phyloP scores from a whole-genome alignment of 2,329 filamentous ascomycete species.

The Calonectria honghensis region DNA sequence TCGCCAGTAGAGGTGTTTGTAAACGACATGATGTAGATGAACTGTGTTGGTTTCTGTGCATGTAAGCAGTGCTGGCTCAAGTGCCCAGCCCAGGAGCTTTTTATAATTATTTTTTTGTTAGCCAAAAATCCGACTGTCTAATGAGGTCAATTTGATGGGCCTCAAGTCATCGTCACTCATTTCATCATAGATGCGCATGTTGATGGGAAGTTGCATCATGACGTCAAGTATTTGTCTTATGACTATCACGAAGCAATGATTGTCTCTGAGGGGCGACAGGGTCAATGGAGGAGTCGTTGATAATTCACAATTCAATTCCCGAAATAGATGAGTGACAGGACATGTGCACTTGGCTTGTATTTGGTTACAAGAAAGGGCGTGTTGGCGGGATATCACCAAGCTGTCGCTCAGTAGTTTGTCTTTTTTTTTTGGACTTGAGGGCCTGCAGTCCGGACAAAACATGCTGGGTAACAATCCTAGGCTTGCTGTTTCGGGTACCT shows the following conservation, averaged over 20 bases:
- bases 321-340: background rate
- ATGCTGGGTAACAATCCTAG: background rate
- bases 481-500: constrained; percentile 24
- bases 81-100: background rate
- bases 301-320: background rate
- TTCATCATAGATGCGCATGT: constrained; percentile 54
- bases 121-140: background rate
- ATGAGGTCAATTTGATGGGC: background rate
- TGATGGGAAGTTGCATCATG: constrained; percentile 35
- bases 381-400: background rate
- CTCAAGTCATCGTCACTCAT: constrained; percentile 51
- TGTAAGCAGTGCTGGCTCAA: too few relatives aligned
- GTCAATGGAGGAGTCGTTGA: background rate
- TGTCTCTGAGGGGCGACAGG: background rate
- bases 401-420: background rate
- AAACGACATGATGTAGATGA: constrained; percentile 63
- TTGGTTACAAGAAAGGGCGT: background rate
- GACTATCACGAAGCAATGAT: constrained; percentile 19
- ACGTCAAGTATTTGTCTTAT: constrained; percentile 39
- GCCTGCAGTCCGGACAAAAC: background rate
- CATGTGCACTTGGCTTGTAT: background rate
- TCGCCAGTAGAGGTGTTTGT: constrained; percentile 76
- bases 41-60: background rate
- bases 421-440: background rate
- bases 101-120: constrained; percentile 16